Base-by-base conservation (phyloP, 202 grass and related monocot species). In the Dendrocalamus latiflorus region DNA sequence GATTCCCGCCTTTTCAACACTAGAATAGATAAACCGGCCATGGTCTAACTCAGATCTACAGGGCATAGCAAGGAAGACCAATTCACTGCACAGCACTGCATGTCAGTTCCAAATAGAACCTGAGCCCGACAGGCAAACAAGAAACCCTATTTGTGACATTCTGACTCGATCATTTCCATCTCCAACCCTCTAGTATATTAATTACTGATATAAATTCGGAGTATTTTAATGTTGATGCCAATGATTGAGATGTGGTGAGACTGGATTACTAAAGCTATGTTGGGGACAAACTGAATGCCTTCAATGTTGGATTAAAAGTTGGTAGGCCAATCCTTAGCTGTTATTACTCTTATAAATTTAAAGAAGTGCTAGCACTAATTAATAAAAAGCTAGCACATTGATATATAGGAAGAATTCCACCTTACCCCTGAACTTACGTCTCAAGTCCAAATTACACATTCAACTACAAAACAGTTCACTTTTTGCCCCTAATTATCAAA, bases 221-320 rank as follows among this genome's bases (percentile, higher is more conserved):
- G 0, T 81, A 65, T 25, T 76, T 69, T 64, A 58, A 58, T 57
- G 82, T 2, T 28, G n/a, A 25, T 28, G 20, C 11, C 45, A 65
- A 85, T 53, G 66, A 89, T 82, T 83, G 58, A 76, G 58, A 76
- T 78, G 49, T 13, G 51, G 88, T 77, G 78, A 73, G 72, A 67
- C 39, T 72, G 2, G 22, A 68, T 10, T 25, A 45, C 82, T 65
- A 70, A 76, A 81, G 65, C 77, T 15, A 41, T 18, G 65, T 62
- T 45, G 57, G 83, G 57, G 56, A 78, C 83, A 77, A 82, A 68
- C 56, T 12, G 66, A 78, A 86, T 8, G 38, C 58, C 83, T 59
- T 77, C 58, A 61, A 39, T 78, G 72, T 73, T 82, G 39, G 57
- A 67, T 76, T 81, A 72, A 81, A 89, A 66, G 72, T 44, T 70